Evolutionary conservation across 352 stramenopile species (phyloP).

Genomic region (Blastocystis sp.): DNA sequence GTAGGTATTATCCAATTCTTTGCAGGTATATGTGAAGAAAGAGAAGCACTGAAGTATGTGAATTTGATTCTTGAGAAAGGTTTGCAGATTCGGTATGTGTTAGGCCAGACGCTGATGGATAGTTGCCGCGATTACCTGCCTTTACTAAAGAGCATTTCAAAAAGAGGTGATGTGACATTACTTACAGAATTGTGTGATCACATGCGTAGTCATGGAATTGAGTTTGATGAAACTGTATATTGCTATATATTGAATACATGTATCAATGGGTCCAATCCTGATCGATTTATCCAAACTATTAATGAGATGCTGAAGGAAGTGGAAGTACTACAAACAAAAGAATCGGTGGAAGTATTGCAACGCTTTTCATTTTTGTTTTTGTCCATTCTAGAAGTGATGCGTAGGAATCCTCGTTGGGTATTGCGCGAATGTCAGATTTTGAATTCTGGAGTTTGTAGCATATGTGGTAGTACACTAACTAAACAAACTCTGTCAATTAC

Average conservation of each 20-base stretch:
- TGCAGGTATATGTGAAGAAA: not conserved
- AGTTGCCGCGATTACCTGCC: conserved; percentile 30
- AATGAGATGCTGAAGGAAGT: not conserved
- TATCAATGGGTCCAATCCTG: not conserved
- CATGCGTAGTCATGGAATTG: not conserved
- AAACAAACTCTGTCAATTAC: not conserved
- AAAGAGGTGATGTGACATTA: not conserved
- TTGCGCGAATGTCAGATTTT: conserved; percentile 31
- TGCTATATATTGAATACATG: conserved; percentile 40
- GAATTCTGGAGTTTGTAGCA: not conserved
- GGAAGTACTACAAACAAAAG: not conserved
- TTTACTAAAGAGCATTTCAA: not conserved
- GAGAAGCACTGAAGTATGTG: conserved; percentile 31
- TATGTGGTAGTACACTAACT: not conserved
- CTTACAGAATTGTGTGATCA: not conserved
- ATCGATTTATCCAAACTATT: not conserved
- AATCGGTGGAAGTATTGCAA: conserved; percentile 13
- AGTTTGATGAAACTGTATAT: conserved; percentile 10
- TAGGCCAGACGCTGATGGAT: not conserved
- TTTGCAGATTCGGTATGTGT: conserved; percentile 10
- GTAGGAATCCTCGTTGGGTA: conserved; percentile 10
- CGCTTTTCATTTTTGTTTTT: not conserved
- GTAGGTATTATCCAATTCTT: conserved; percentile 54
- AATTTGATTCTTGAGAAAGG: conserved; percentile 24
- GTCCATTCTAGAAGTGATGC: not conserved